Evolutionary conservation across 139 green algal species (phyloP).

Genomic region (Desmodesmus armatus): DNA sequence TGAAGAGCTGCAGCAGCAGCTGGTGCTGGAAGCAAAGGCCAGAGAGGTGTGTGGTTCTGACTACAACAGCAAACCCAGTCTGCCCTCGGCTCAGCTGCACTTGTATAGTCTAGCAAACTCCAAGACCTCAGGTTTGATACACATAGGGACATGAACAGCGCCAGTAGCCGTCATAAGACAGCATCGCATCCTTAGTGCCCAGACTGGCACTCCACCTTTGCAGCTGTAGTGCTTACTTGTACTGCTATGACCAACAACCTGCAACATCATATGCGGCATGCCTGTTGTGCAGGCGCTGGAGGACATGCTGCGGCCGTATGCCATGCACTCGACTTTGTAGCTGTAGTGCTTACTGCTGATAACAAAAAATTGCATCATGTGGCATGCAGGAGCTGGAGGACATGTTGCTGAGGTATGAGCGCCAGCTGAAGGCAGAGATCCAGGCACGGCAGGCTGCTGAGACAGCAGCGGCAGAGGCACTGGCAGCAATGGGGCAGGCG

Average conservation of each 20-base stretch:
- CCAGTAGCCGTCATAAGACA: not conserved
- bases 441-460: slow-evolving; percentile 65
- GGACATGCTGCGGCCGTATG: not conserved
- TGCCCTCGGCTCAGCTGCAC: not conserved
- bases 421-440: slow-evolving; percentile 81
- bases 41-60: slow-evolving; percentile 52
- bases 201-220: too few species aligned
- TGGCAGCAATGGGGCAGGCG: slow-evolving; percentile 59
- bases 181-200: not conserved
- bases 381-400: slow-evolving; percentile 81
- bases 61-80: too few species aligned
- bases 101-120: not conserved
- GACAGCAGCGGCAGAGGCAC: slow-evolving; percentile 62
- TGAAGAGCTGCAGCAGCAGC: slow-evolving; percentile 51
- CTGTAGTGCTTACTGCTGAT: not conserved
- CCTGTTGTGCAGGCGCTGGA: not conserved
- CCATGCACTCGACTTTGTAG: not conserved
- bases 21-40: slow-evolving; percentile 55
- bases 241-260: too few species aligned
- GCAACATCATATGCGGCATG: not conserved
- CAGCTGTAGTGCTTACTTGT: too few species aligned
- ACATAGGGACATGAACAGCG: too few species aligned
- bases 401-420: slow-evolving; percentile 88
- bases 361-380: too few species aligned
- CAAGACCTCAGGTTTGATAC: not conserved